Evolutionary conservation across 345 rosid species (phyloP), one percentile per base, ranked within the genome.

Genomic region (Salix purpurea): DNA sequence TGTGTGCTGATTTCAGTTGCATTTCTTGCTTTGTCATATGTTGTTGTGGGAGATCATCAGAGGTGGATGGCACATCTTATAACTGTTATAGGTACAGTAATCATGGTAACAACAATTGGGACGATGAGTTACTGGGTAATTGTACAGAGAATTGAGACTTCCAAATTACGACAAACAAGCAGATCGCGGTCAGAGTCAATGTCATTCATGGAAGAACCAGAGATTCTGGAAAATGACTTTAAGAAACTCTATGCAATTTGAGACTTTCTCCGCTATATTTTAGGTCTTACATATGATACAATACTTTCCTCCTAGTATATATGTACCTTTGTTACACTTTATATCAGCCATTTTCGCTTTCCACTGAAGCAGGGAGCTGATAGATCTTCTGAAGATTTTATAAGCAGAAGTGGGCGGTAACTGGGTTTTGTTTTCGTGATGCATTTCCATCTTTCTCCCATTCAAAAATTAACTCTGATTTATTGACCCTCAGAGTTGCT

Each of bases 81-180:
- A 48, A 90, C 95, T 0, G 87, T 40, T 36, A 79, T 93, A 71
- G 98, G 98, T 65, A 86, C 89, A 8, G 75, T 89, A 69, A 96
- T 96, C 23, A 91, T 92, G 99, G 84, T 84, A 28, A 70, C 97
- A 18, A 96, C 98, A 7, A 80, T 96, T 2, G 99, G 97, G 32
- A 91, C 98, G 30, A 88, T 96, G 94, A 85, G 93, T 77, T 93
- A 93, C 68, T 96, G 96, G 91, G 94, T 96, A 77, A 84, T 93
- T n/a, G 81, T 83, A 67, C 87, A 90, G 70, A 86, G 90, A 65
- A 80, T 93, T 56, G 89, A 89, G 73, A 84, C 87, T 42, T 86
- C 95, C 18, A 88, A 74, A 76, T 8, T 76, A 37, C 86, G 82
- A 9, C 79, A 86, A 3, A 71, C 72, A 71, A 86, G 84, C n/a